Evolutionary conservation across 345 rosid species (phyloP).

Genomic region (Citrus mangshanensis): DNA sequence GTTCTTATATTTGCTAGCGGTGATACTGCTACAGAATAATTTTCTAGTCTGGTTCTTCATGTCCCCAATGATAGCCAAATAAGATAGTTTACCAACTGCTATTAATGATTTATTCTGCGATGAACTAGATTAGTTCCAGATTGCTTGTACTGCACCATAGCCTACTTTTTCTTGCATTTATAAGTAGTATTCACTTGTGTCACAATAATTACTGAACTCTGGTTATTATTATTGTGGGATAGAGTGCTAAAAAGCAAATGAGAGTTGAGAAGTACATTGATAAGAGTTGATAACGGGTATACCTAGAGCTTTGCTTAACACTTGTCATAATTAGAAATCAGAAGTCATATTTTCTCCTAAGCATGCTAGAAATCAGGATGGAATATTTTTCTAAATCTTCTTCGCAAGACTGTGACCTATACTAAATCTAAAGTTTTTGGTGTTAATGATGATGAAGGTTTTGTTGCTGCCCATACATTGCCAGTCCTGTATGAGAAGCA

Average conservation of each 20-base stretch:
- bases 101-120: neutral
- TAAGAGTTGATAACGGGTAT: neutral
- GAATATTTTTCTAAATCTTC: neutral
- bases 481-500: conserved; percentile 87
- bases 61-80: neutral
- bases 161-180: neutral
- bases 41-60: neutral
- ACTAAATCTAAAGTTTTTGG: neutral
- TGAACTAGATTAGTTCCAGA: neutral
- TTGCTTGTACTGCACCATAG: neutral
- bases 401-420: neutral
- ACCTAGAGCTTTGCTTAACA: neutral
- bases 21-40: neutral
- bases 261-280: neutral
- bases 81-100: neutral
- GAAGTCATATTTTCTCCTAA: neutral
- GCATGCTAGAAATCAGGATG: neutral
- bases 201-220: neutral
- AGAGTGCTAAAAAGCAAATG: neutral
- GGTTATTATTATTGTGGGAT: neutral
- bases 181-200: neutral
- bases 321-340: neutral
- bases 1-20: neutral
- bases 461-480: conserved; percentile 87
- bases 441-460: conserved; percentile 45